Percentiles rank a stretch among this genome's conserved stretches.
Conservation (phyloP, 371 early-diverging fungal genomes). For the Dichotomocladium elegans region DNA sequence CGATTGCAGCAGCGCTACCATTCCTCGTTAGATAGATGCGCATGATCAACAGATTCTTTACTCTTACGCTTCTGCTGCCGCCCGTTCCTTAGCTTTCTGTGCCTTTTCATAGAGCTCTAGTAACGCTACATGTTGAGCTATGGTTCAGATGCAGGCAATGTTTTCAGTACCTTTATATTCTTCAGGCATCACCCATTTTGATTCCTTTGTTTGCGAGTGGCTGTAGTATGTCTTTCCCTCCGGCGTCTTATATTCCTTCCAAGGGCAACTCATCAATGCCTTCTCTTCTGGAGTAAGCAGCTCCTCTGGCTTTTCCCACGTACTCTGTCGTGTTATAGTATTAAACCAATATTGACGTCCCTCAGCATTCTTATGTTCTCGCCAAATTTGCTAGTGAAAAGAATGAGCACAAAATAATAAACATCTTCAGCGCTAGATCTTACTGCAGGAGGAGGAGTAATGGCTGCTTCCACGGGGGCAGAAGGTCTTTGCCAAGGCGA, state of each 20-base stretch:
- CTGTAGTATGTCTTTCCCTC: constrained; percentile 90
- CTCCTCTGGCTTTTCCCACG: constrained; percentile 95
- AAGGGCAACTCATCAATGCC: constrained; percentile 64
- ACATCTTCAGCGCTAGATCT: constrained; percentile 3
- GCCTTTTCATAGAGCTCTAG: constrained; percentile 40
- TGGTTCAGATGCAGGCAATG: background rate
- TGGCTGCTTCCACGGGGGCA: background rate
- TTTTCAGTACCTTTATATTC: constrained; percentile 59
- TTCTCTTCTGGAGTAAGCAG: constrained; percentile 81
- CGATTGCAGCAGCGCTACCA: no score
- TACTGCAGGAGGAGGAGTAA: constrained; percentile 9
- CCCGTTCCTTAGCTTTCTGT: constrained; percentile 26
- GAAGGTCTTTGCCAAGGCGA: constrained; percentile 23
- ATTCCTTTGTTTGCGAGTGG: constrained; percentile 75
- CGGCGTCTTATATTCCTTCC: constrained; percentile 87
- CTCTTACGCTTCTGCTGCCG: constrained; percentile 23
- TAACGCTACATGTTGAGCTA: background rate
- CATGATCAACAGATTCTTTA: no score
- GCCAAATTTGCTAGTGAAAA: constrained; percentile 55
- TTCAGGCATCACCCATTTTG: constrained; percentile 84
- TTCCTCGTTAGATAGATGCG: no score
- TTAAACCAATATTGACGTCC: constrained; percentile 88
- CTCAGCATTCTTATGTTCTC: constrained; percentile 72
- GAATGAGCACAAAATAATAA: constrained; percentile 1
- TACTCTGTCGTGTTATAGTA: constrained; percentile 69